phyloP scores from a whole-genome alignment of 176 grass and related monocot genomes.

The Leersia perrieri region DNA sequence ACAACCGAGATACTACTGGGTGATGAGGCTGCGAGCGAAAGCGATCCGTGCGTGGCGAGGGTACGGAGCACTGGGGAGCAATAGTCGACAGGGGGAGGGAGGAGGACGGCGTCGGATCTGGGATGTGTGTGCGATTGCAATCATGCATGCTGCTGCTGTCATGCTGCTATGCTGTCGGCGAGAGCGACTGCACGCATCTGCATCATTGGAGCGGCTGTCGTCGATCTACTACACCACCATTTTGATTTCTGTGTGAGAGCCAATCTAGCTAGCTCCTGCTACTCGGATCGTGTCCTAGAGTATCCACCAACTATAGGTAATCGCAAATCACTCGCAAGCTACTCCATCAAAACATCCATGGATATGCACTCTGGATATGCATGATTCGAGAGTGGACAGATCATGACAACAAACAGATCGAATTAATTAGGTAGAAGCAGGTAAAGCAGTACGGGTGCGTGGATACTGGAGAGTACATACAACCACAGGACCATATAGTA shows the following conservation, averaged over 20 bases:
- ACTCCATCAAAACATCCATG: too few species aligned
- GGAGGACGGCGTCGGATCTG: not conserved
- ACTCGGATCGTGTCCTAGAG: too few species aligned
- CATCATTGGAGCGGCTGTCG: slow-evolving; percentile 7
- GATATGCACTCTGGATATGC: too few species aligned
- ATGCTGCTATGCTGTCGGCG: not conserved
- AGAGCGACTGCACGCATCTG: not conserved
- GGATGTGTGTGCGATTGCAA: not conserved
- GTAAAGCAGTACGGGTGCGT: not conserved
- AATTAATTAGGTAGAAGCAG: not conserved
- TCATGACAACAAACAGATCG: not conserved
- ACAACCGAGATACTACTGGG: too few species aligned
- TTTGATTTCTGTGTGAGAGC: not conserved
- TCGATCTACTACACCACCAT: not conserved
- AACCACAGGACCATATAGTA: not conserved
- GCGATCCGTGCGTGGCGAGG: slow-evolving; percentile 33
- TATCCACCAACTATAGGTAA: too few species aligned
- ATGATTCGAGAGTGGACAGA: not conserved
- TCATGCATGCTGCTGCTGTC: not conserved
- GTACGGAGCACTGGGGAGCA: slow-evolving; percentile 6
- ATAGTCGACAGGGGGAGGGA: not conserved
- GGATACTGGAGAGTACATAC: not conserved
- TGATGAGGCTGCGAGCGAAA: not conserved
- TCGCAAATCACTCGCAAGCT: too few species aligned
- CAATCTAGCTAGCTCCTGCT: too few species aligned